Base-by-base conservation (phyloP, 371 early-diverging fungal species). In the Umbelopsis sp. region DNA sequence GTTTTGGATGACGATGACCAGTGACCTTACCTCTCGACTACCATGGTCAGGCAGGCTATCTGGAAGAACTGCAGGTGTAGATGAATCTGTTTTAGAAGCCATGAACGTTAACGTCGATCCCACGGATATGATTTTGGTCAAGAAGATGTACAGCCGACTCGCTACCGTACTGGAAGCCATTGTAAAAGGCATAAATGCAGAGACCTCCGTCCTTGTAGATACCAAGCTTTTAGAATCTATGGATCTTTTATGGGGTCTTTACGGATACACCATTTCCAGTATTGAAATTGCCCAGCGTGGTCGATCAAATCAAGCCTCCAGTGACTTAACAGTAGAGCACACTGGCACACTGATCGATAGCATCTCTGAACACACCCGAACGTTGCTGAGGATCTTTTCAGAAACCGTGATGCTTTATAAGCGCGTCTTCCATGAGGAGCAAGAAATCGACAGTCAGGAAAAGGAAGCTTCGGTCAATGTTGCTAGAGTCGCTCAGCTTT, bases 221-320 rank as follows among this genome's bases (percentile, higher is more conserved):
- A 57, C 57, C 57, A 57, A 68, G 32, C 45, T 76, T 22, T 48
- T 63, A 14, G 24, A 76, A 16, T 76, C 73, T 8, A 29, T 78
- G n/a, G 25, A 45, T 16, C 50, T 66, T 20, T 53, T 76, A 11
- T 73, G 68, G 57, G 79, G 80, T 44, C 79, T 82, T 80, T 80
- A 77, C 63, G 82, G 86, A 0, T 91, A 91, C 70, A 91, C 92
- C 0, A 86, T 94, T 38, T 75, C 87, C 6, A 76, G 86, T 44
- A 80, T 90, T 8, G 94, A 93, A 74, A 83, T 91, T 24, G 82
- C 85, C 2, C 85, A 88, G 45, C 83, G 94, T 14, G 90, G 92
- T 2, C 67, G 65, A 14, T 72, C 76, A 45, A 69, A 69, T 29
- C 69, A 73, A 0, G 73, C 74, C 3, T 69, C 78, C 10, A 70